A percentile compares a stretch with the other conserved stretches of the same genome.
Evolutionary conservation across 805 yeast genomes (phyloP).

Genomic region (Kurtzmaniella fragi): DNA sequence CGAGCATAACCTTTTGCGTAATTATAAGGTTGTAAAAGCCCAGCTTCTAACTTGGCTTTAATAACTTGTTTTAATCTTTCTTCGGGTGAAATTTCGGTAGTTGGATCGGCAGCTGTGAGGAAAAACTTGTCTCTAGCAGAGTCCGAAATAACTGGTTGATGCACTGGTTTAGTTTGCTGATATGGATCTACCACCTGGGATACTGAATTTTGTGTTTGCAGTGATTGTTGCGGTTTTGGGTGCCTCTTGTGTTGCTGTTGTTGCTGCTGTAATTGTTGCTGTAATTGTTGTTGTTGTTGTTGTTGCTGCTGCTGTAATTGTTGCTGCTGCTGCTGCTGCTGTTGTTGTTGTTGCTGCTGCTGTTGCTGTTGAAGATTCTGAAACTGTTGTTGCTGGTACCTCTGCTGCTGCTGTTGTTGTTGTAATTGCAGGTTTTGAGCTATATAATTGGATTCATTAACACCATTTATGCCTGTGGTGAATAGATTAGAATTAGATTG

Average conservation of each 20-base stretch:
- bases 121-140: constrained; percentile 91
- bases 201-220: background rate
- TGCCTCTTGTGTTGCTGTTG: background rate
- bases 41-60: constrained; percentile 91
- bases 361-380: constrained; percentile 5
- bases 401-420: constrained; percentile 8
- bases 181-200: background rate
- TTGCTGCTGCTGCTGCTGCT: constrained; percentile 3
- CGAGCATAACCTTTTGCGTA: constrained; percentile 93
- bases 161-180: constrained; percentile 6
- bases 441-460: constrained; percentile 2
- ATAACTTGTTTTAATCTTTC: constrained; percentile 90
- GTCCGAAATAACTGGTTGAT: constrained; percentile 50
- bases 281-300: background rate
- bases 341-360: constrained; percentile 4
- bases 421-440: constrained; percentile 6
- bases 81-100: constrained; percentile 90
- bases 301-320: background rate
- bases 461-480: constrained; percentile 9
- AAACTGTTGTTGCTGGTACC: constrained; percentile 7
- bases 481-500: constrained; percentile 24
- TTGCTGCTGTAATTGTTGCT: constrained; percentile 4
- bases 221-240: background rate
- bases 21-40: constrained; percentile 85
- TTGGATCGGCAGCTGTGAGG: constrained; percentile 94